phyloP scores from a whole-genome alignment of 192 early-diverging fungal genomes.

The Podila verticillata region DNA sequence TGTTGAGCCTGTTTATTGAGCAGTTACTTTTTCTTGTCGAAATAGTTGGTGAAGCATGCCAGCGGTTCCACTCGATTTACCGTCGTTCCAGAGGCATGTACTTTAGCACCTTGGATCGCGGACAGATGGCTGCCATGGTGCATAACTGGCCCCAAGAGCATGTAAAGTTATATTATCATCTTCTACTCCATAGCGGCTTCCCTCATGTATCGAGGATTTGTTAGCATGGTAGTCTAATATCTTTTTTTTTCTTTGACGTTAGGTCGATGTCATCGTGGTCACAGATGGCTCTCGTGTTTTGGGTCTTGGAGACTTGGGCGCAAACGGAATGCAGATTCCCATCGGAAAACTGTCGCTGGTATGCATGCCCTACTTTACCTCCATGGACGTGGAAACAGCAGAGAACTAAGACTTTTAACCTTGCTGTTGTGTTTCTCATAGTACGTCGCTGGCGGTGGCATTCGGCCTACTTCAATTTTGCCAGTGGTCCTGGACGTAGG shows the following conservation, averaged over 20 bases:
- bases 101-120: slow-evolving; percentile 60
- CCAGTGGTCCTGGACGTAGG: slow-evolving; percentile 95
- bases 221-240: neutral
- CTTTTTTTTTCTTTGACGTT: slow-evolving; percentile 1
- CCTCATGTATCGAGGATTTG: neutral
- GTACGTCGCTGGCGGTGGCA: slow-evolving; percentile 88
- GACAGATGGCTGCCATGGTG: slow-evolving; percentile 64
- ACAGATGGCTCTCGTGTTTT: slow-evolving; percentile 95
- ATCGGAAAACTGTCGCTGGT: slow-evolving; percentile 84
- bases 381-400: no score
- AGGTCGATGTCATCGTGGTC: slow-evolving; percentile 73
- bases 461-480: slow-evolving; percentile 85
- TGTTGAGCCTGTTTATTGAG: no score
- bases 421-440: slow-evolving; percentile 55
- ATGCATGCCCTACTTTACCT: neutral
- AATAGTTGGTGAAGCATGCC: slow-evolving; percentile 60
- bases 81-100: slow-evolving; percentile 65
- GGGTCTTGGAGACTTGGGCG: slow-evolving; percentile 93
- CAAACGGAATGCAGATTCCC: slow-evolving; percentile 96
- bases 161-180: slow-evolving; percentile 18
- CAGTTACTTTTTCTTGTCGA: neutral
- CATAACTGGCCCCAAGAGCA: slow-evolving; percentile 68
- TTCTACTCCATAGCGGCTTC: neutral
- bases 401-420: neutral
- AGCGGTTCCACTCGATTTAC: slow-evolving; percentile 61